Base-by-base conservation (phyloP, 371 early-diverging fungal species). In the Zancudomyces culisetae region DNA sequence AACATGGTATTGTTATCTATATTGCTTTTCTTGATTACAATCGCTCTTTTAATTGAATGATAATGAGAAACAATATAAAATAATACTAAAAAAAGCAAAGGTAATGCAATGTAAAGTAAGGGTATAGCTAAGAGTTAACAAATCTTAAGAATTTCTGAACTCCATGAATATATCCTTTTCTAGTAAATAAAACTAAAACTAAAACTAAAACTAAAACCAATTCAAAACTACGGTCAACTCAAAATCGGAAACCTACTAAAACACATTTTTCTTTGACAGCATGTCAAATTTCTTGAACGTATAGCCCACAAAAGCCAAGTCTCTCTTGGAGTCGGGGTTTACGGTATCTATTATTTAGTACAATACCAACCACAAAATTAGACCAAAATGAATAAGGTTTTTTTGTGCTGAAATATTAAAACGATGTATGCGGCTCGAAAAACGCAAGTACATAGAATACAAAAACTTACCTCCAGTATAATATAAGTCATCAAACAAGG, bases 261-360 rank as follows among this genome's bases (percentile, higher is more conserved):
- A 68, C 21, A 79, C 80, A 61, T 87, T 81, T 57, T 80, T 79
- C 57, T 75, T 73, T 20, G 86, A 83, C 27, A 87, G 59, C 54
- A 81, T 81, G 55, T 94, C 95, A 66, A 91, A 95, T 42, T 88
- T 71, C 64, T 91, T 92, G 62, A 80, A 95, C 15, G 95, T 95
- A 68, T 91, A 95, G 24, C 95, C 95, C 35, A 95, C 90, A 73
- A 95, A 95, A 27, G 94, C 92, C 53, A 94, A 67, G 55, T 93
- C 92, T 62, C 85, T 87, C 61, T 81, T 80, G 51, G 69, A 63
- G n/a, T 48, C 68, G 47, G 70, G 70, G 3, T 67, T 68, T 55
- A 57, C 64, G 47, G 56, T 61, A 55, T 54, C 57, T 43, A 56
- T 47, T 54, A n/a, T n/a, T n/a, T n/a, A n/a, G n/a, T n/a, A n/a